Conservation (phyloP, 371 early-diverging fungal species). For the Syncephalastrum sp. region DNA sequence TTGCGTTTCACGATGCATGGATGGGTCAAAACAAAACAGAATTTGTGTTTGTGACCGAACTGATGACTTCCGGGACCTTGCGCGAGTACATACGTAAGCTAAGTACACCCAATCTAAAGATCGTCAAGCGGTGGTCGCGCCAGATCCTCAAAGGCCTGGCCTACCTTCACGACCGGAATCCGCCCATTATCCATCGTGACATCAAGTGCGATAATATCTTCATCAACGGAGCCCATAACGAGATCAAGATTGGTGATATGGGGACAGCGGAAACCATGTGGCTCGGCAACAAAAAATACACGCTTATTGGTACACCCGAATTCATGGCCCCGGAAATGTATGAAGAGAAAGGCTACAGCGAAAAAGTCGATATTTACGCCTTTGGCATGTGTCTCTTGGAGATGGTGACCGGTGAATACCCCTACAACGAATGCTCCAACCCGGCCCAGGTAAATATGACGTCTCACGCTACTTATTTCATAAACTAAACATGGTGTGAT, state of each 20-base stretch:
- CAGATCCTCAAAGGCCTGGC: conserved; percentile 84
- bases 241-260: conserved; percentile 94
- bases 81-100: conserved; percentile 70
- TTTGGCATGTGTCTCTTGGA: conserved; percentile 93
- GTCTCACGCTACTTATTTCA: no score
- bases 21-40: conserved; percentile 57
- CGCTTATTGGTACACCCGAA: conserved; percentile 89
- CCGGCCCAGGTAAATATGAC: conserved; percentile 59
- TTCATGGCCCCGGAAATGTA: conserved; percentile 98
- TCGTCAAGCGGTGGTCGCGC: conserved; percentile 80
- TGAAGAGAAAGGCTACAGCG: conserved; percentile 85
- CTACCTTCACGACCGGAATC: conserved; percentile 81
- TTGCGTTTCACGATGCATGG: conserved; percentile 85
- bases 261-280: conserved; percentile 74
- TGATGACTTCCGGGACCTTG: conserved; percentile 92
- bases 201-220: conserved; percentile 90
- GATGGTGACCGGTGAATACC: conserved; percentile 89
- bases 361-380: conserved; percentile 91
- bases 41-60: conserved; percentile 89
- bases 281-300: conserved; percentile 79
- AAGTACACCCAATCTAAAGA: conserved; percentile 65
- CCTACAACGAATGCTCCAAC: conserved; percentile 87
- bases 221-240: conserved; percentile 89
- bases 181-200: conserved; percentile 91
- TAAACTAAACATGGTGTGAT: no score